Base-by-base conservation (phyloP, 2,329 filamentous ascomycete genomes). In the Cordyceps pruinosa region DNA sequence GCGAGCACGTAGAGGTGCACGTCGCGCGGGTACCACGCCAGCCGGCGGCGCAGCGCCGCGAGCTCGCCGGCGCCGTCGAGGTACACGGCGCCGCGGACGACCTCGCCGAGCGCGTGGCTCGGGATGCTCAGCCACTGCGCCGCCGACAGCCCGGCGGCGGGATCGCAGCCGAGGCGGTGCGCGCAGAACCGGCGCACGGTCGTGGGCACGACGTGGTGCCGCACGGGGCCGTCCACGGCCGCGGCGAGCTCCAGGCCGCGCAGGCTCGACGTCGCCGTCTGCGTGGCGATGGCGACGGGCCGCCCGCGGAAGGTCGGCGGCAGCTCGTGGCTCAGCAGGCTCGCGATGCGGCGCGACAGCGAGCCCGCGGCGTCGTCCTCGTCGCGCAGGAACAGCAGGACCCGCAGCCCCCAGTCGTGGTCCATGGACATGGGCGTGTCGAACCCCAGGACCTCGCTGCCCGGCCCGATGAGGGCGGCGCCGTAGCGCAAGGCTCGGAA, bases 371-470 rank as follows among this genome's bases (percentile, higher is more conserved):
- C n/a, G n/a, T n/a, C n/a, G n/a, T n/a, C 37, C n/a, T 50, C 19
- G 8, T 57, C 55, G 19, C 28, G 34, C 5, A 57, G 34, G 39
- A 57, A 57, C 7, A 57, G 25, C 15, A 57, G 51, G 2, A 57
- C 10, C 8, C 41, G 55, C 32, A 57, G 25, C 3, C 55, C 47
- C 55, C 55, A 57, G 46, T 57, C 55, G 47, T 57, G 55, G 25
- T 57, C 55, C 34, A 35, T 50, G 39, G 55, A 57, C 55, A 57
- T 57, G 21, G 25, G 15, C 44, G 55, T 57, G 37, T 57, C 55
- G 30, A 57, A 51, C 4, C 55, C 55, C n/a, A 44, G 37, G 12
- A 57, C 55, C 26, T 57, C 55, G 37, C 55, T 57, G 13, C 55
- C 55, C 5, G 55, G 55, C 6, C 55, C 55, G 28, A 57, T 45